phyloP scores from a whole-genome alignment of 192 early-diverging fungal genomes.

The Mortierella claussenii region DNA sequence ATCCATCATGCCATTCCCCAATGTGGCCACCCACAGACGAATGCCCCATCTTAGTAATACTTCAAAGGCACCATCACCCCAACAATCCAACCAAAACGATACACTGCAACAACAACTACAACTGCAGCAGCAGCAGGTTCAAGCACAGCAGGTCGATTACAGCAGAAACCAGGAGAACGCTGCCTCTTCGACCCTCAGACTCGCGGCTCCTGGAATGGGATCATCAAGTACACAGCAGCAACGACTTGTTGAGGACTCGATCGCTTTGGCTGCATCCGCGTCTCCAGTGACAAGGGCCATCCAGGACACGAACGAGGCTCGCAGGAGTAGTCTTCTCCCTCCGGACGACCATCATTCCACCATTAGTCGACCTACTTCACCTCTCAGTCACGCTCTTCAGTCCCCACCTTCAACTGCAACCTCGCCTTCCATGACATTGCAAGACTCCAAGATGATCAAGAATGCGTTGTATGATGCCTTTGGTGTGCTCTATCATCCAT shows the following conservation, averaged over 20 bases:
- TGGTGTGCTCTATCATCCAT: conserved; percentile 42
- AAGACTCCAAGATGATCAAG: conserved; percentile 38
- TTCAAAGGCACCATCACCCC: conserved; percentile 1
- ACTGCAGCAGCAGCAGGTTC: conserved; percentile 9
- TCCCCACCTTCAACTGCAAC: conserved; percentile 7
- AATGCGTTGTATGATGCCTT: conserved; percentile 39
- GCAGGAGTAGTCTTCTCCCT: not conserved
- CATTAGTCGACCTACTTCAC: not conserved
- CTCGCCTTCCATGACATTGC: not conserved
- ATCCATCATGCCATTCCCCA: conserved; percentile 39
- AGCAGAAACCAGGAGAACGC: not conserved
- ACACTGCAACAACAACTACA: conserved; percentile 13
- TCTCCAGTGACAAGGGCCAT: not conserved
- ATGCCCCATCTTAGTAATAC: conserved; percentile 37
- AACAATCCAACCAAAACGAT: not conserved
- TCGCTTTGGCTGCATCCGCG: too few species aligned
- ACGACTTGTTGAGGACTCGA: too few species aligned
- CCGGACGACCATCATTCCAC: not conserved
- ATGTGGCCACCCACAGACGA: conserved; percentile 36
- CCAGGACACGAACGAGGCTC: not conserved
- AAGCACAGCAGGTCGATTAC: not conserved
- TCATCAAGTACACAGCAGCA: too few species aligned
- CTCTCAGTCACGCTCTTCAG: not conserved
- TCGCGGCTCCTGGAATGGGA: too few species aligned
- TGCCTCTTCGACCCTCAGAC: too few species aligned